Conservation (phyloP, 2,329 filamentous ascomycete genomes). For the Neonectria coccinea region DNA sequence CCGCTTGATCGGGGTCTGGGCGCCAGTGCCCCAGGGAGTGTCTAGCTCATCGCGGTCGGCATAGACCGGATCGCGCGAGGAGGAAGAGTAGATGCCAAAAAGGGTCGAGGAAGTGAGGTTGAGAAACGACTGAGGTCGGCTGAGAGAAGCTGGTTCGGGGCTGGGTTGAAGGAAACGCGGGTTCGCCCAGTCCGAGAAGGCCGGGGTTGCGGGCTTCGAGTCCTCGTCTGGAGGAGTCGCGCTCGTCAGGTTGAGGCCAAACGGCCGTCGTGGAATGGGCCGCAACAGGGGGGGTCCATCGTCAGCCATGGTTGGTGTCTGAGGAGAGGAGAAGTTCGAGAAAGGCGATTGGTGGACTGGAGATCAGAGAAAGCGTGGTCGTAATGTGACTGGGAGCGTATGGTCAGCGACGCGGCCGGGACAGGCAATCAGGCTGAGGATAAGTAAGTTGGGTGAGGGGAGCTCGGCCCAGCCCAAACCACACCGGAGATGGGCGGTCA, state of each 20-base stretch:
- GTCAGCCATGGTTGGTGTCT: slow-evolving; percentile 50
- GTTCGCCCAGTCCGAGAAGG: slow-evolving; percentile 46
- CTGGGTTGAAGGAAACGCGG: slow-evolving; percentile 56
- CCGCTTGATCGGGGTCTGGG: slow-evolving; percentile 71
- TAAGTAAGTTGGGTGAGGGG: not conserved
- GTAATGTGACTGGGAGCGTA: not conserved
- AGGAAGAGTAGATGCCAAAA: slow-evolving; percentile 87
- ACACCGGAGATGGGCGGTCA: slow-evolving; percentile 14
- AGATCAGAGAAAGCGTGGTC: not conserved
- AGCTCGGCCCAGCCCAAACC: slow-evolving; percentile 12
- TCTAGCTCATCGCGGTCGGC: slow-evolving; percentile 64
- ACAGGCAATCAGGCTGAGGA: slow-evolving; percentile 18
- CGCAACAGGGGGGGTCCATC: slow-evolving; percentile 69
- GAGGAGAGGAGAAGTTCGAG: not conserved
- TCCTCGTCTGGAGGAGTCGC: slow-evolving; percentile 58
- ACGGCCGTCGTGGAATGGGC: slow-evolving; percentile 78
- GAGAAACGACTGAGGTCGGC: slow-evolving; percentile 80
- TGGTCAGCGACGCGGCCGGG: slow-evolving; percentile 16
- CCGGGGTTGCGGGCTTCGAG: slow-evolving; percentile 36
- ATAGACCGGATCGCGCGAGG: slow-evolving; percentile 60
- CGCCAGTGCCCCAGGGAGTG: slow-evolving; percentile 84
- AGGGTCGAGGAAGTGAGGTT: slow-evolving; percentile 92
- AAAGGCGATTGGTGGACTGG: not conserved
- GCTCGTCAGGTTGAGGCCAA: slow-evolving; percentile 67
- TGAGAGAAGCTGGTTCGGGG: slow-evolving; percentile 57